Evolutionary conservation across 306 rosid species (phyloP), one percentile per base, ranked within the genome.

Genomic region (Morella rubra): DNA sequence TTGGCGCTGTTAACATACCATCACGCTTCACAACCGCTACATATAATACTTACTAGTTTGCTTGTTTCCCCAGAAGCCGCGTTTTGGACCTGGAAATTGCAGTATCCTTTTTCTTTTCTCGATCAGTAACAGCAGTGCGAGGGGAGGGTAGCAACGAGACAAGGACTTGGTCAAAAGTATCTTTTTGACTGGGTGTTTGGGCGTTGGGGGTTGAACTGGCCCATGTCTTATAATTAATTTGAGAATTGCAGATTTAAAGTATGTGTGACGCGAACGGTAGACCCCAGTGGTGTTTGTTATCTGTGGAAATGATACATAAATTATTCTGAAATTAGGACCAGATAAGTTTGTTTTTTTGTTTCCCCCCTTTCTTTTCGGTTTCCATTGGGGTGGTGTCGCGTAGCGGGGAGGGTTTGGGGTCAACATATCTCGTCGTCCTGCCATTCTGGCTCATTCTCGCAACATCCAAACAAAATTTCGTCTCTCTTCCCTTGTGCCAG

Each of bases 81-180:
- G n/a, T 5, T 46, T 7, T 46, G 10, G 50, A 46, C 11, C 7
- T 46, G 12, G 50, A 46, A 7, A 7, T 8, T 0, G 18, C 18
- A 1, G 15, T 14, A 51, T 51, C 1, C 0, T 50, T 12, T 9
- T 1, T 10, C 13, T 1, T 50, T 4, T 51, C 27, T 22, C 12
- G 32, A 24, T 49, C 41, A 15, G n/a, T 59, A 6, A 49, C 44
- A 58, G 50, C 20, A 11, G 6, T 3, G 71, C 19, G 74, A 65
- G 9, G 66, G 55, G 69, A 37, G 32, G 18, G 42, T 8, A 14
- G 27, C 5, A 32, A 32, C 6, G 68, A 61, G 64, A 55, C 11
- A 22, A 51, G n/a, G 79, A 81, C 72, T 73, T 49, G 55, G 79
- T 81, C 85, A 77, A 77, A 73, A 16, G 0, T 65, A 72, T 71